These are phyloP conservation scores for Ceratobasidium sp. DNA, from an alignment of 1,284 basidiomycete genomes.

Conservation along the genomic window DNA sequence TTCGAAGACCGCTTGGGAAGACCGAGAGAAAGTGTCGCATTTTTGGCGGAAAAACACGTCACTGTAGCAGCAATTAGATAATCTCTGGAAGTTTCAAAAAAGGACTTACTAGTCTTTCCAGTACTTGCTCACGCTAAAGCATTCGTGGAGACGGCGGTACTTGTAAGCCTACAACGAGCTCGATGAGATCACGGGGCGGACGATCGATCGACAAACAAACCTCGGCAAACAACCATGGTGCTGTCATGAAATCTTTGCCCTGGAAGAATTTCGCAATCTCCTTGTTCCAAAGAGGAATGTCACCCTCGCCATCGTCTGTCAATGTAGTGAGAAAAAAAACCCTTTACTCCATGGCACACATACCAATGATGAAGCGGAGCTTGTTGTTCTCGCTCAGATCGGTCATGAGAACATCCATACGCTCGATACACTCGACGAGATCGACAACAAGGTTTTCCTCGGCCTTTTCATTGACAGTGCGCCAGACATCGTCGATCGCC, in stretches of 20 bases:
- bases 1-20: constrained; percentile 92
- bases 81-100: neutral
- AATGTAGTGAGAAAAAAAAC: neutral
- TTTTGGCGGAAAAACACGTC: constrained; percentile 93
- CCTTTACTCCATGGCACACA: neutral
- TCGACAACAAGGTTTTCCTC: constrained; percentile 88
- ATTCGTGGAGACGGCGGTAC: constrained; percentile 94
- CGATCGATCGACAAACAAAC: constrained; percentile 1
- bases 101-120: constrained; percentile 88
- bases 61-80: constrained; percentile 47
- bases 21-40: constrained; percentile 96
- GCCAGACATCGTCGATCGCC: constrained; percentile 90
- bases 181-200: neutral
- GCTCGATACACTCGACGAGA: constrained; percentile 84
- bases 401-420: constrained; percentile 83
- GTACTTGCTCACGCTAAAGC: constrained; percentile 91
- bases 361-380: constrained; percentile 74
- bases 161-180: constrained; percentile 78
- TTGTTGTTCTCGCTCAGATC: constrained; percentile 82
- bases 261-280: constrained; percentile 93
- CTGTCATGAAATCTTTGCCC: constrained; percentile 97
- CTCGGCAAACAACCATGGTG: constrained; percentile 95
- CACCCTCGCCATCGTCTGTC: constrained; percentile 87
- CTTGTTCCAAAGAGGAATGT: constrained; percentile 97
- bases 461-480: constrained; percentile 85